phyloP scores from a whole-genome alignment of 495 filamentous ascomycete genomes.

The Xylaria scruposa region DNA sequence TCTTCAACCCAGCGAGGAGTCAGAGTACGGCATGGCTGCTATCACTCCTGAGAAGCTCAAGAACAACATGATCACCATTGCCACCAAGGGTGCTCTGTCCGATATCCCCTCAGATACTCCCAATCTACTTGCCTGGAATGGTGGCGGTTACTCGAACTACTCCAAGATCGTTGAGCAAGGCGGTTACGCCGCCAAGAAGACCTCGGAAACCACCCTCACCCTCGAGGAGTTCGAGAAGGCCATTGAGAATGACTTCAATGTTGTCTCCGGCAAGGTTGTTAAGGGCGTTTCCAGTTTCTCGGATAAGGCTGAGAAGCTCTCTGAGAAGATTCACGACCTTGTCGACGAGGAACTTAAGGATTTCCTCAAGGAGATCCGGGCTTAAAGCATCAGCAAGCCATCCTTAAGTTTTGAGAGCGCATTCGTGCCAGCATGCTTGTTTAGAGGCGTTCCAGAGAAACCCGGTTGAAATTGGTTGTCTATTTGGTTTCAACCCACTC shows the following conservation, averaged over 20 bases:
- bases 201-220: constrained; percentile 46
- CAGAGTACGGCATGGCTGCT: constrained; percentile 83
- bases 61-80: constrained; percentile 81
- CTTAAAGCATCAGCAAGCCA: constrained; percentile 35
- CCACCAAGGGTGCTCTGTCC: constrained; percentile 77
- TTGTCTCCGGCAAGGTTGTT: constrained; percentile 60
- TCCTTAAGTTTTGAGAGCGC: background rate
- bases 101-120: constrained; percentile 86
- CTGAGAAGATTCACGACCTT: constrained; percentile 60
- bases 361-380: constrained; percentile 67
- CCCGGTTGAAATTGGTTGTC: constrained; percentile 24
- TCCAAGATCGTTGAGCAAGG: constrained; percentile 77
- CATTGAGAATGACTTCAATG: constrained; percentile 63
- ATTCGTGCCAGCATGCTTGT: background rate
- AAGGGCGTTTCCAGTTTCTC: constrained; percentile 53
- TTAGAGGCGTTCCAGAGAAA: constrained; percentile 24
- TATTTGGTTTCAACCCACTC: constrained; percentile 32
- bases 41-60: constrained; percentile 96
- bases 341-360: constrained; percentile 71
- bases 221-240: constrained; percentile 65
- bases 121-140: constrained; percentile 96
- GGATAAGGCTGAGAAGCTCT: constrained; percentile 55
- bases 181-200: constrained; percentile 57
- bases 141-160: constrained; percentile 92
- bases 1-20: constrained; percentile 86